Base-by-base conservation (phyloP, 805 yeast species). In the Lachancea mirantina region DNA sequence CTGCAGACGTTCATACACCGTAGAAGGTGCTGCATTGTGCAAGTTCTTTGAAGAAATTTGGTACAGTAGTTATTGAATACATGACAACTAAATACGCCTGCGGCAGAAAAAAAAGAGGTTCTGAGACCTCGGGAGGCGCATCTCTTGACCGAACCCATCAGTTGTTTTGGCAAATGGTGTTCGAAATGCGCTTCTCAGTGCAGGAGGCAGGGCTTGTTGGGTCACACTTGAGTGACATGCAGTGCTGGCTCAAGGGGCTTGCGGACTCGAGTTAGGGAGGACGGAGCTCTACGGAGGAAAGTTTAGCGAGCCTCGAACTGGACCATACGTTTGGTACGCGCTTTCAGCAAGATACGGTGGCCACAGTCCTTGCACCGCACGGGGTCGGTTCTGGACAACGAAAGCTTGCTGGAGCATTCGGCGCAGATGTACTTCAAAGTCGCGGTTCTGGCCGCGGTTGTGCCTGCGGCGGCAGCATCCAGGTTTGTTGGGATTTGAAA, bases 331-430 rank as follows among this genome's bases (percentile, higher is more conserved):
- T 88, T 84, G 30, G 97, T 89, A 68, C 98, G 81, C 41, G 96
- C 95, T 68, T 92, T 92, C 68, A 89, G 84, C 42, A 92, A 68
- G 40, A 92, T 96, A 66, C 98, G 81, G 67, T 92, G 97, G 43
- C 98, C 98, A 64, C 98, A 92, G 49, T 88, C 95, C 64, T 87
- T 88, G 67, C 98, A 92, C 67, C 97, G 83, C 44, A 92, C 95
- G 19, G 97, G 95, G 60, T 92, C 98, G 47, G 83, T 84, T 64
- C 89, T 85, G 34, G 85, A 78, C 46, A 92, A 73, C 3, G 94
- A 76, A 48, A 88, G 81, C 34, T 80, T 78, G 35, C 88, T 75
- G 6, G 96, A 95, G 64, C 98, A 92, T 67, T 85, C 92, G 26
- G 97, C 95, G 63, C 98, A 89, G 56, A 87, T 78, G 64, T 89